Base-by-base conservation (phyloP, 2,329 filamentous ascomycete species). In the Colletotrichum karsti region DNA sequence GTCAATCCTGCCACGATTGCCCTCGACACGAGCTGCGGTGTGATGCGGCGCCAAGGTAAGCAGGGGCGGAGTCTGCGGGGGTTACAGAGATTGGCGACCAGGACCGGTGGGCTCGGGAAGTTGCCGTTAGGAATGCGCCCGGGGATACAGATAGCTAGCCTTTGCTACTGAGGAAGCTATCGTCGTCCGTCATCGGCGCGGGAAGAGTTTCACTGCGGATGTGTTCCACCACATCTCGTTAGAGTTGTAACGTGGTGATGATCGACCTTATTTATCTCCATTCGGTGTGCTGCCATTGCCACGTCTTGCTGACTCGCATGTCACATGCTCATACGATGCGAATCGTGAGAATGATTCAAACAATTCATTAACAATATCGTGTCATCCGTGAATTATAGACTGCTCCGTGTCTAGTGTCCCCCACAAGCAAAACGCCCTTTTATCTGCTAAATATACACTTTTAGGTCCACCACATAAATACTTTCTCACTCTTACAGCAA, bases 341-440 rank as follows among this genome's bases (percentile, higher is more conserved):
- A 30, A 8, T 10, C 8, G 42, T 15, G n/a, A 22, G 26, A 15
- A 3, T 37, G 53, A 9, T 56, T 4, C 15, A 22, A 46, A 9
- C 26, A 20, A 22, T 24, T 46, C 55, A 48, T 48, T 51, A 51
- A 50, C 41, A 51, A 51, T 41, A 12, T 41, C 22, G 42, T 13
- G 15, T 51, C 44, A 13, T 60, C 51, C 57, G 33, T 60, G 30
- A 13, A 51, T 50, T 50, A 51, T 50, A 28, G 57, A 60, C 57
- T 18, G 35, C 20, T 26, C 22, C 20, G 18, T 60, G 44, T 39
- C 44, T 46, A 37, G 24, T 30, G 55, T 26, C 26, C 55, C 13
- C 13, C 20, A 20, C 3, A 48, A 53, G 18, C 26, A 48, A 58
- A 58, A 58, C 55, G 18, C 57, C 57, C n/a, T 26, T 4, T 30